Conservation (phyloP, 306 rosid species). For the Pyrus communis region DNA sequence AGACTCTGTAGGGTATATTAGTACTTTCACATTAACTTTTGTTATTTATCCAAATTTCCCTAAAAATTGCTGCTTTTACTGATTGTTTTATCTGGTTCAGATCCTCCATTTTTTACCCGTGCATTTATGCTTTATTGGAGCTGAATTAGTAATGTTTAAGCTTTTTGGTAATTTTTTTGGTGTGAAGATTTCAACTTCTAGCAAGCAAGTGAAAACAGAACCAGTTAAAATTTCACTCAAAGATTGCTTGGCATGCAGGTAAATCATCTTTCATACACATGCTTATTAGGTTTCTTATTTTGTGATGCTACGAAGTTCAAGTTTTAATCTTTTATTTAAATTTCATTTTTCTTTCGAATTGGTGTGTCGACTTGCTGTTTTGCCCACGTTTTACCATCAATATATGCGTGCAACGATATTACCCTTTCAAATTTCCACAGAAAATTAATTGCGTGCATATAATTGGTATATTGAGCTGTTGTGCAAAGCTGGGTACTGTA, state of each 20-base stretch:
- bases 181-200: constrained; percentile 51
- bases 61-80: not conserved
- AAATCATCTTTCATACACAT: not conserved
- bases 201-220: constrained; percentile 48
- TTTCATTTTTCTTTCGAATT: not conserved
- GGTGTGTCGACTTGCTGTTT: not conserved
- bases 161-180: not conserved
- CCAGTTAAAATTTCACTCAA: constrained; percentile 92
- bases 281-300: not conserved
- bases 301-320: not conserved
- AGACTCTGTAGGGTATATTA: no score
- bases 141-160: not conserved
- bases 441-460: not conserved
- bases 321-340: not conserved
- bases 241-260: constrained; percentile 99
- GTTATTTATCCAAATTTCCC: no score
- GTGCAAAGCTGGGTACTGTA: not conserved
- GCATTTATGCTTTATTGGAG: not conserved
- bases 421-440: not conserved
- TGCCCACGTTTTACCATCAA: not conserved
- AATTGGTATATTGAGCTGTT: not conserved
- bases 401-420: not conserved
- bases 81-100: not conserved
- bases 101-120: not conserved
- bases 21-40: no score